Evolutionary conservation across 345 rosid genomes (phyloP).

Genomic region (Populus nigra): DNA sequence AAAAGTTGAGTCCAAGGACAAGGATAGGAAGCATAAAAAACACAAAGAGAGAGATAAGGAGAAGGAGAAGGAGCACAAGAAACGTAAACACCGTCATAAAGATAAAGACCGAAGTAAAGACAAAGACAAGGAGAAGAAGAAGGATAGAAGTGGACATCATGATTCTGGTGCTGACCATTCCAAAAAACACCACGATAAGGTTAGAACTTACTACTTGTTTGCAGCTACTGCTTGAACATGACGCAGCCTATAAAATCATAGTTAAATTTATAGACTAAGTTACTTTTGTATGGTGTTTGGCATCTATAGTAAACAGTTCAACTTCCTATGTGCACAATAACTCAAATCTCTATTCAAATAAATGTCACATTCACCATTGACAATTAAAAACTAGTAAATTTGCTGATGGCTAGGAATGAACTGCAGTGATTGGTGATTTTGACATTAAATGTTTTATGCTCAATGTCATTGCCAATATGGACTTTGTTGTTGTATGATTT

Average conservation of each 20-base stretch:
- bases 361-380: not conserved
- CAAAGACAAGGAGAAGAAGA: constrained; percentile 76
- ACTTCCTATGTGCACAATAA: not conserved
- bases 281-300: not conserved
- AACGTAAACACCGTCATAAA: constrained; percentile 79
- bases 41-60: constrained; percentile 82
- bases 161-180: constrained; percentile 76
- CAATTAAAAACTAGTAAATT: not conserved
- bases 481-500: constrained; percentile 22
- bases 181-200: constrained; percentile 90
- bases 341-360: not conserved
- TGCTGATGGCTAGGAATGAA: not conserved
- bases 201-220: constrained; percentile 18
- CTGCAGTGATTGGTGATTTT: not conserved
- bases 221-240: not conserved
- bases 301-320: not conserved
- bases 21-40: constrained; percentile 89
- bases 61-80: constrained; percentile 88
- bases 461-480: not conserved
- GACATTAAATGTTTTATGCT: not conserved
- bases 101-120: constrained; percentile 75
- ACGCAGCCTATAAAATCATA: not conserved
- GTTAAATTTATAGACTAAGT: not conserved
- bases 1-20: constrained; percentile 70
- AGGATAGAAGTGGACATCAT: constrained; percentile 73